Evolutionary conservation across 176 grass and related monocot species (phyloP), one percentile per base, ranked within the genome.

Genomic region (Ampelocalamus luodianensis): DNA sequence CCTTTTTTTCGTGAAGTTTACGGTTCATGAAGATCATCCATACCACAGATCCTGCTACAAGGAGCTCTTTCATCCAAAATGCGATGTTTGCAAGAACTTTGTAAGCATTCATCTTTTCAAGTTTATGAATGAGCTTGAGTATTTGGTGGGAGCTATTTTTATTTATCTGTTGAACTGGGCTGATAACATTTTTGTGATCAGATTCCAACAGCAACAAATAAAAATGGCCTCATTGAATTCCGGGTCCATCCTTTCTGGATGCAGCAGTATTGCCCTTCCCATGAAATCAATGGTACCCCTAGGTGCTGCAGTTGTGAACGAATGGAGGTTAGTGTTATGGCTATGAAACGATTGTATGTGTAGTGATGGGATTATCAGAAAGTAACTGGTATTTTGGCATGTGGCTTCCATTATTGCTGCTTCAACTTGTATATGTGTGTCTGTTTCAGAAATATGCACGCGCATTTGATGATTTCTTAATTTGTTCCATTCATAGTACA

Each of bases 301-400:
- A 92, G 91, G 71, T 99, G 96, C 50, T 99, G 96, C 86, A 95
- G 96, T 72, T 99, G 96, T 87, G 96, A 99, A 88, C 74, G 93
- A 83, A 91, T 99, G 93, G 93, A 99, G 96, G 96, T 99, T 37
- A 78, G 84, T 82, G 42, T 64, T 65, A 71, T 86, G 10, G 11
- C 71, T 75, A 79, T 44, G 32, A 39, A 42, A 82, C 3, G 38
- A 10, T 86, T 77, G 53, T 81, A 51, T 44, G 11, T 44, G 18
- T 5, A 70, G 48, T 24, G 42, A 73, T 65, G 54, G 0, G 18
- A 32, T 29, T 54, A 38, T 76, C 9, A 44, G 46, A 71, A 89
- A 54, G 10, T 27, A 77, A 86, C 67, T 65, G 22, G 0, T 36
- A 51, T 59, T 81, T 53, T 24, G 6, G 76, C 32, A 71, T 71